These are phyloP conservation scores for Candolleomyces eurysporus DNA, from an alignment of 768 basidiomycete genomes.

Conservation along the genomic window DNA sequence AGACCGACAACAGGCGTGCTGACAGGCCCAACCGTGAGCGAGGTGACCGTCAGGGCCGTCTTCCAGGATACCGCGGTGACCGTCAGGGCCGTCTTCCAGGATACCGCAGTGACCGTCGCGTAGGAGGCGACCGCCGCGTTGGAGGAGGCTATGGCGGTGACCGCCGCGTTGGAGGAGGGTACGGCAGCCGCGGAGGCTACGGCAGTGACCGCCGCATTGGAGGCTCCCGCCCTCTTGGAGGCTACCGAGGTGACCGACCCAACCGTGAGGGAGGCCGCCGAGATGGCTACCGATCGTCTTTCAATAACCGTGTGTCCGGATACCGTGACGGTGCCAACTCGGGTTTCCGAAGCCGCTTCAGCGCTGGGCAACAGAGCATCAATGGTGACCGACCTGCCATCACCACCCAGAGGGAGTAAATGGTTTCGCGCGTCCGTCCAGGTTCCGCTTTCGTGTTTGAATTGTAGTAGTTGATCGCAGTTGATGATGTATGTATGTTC, in stretches of 20 bases:
- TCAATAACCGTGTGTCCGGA: too few relatives aligned
- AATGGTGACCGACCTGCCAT: too few relatives aligned
- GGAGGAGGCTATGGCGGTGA: background rate
- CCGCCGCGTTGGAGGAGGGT: background rate
- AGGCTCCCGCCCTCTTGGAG: background rate
- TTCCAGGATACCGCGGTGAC: background rate
- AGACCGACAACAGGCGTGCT: background rate
- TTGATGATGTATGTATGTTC: too few relatives aligned
- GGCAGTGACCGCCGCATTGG: background rate
- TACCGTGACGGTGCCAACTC: too few relatives aligned
- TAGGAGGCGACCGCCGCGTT: background rate
- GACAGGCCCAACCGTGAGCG: background rate
- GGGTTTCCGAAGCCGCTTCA: too few relatives aligned
- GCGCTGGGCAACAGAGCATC: too few relatives aligned
- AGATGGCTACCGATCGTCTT: too few relatives aligned
- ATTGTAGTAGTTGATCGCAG: too few relatives aligned
- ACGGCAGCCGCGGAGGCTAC: too few relatives aligned
- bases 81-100: background rate
- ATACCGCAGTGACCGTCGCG: background rate
- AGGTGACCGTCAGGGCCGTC: background rate
- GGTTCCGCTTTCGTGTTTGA: too few relatives aligned
- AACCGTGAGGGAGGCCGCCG: background rate
- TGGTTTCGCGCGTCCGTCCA: too few relatives aligned
- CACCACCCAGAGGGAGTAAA: too few relatives aligned
- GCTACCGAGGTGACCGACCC: background rate